Evolutionary conservation across 768 basidiomycete genomes (phyloP).

Genomic region (Lactifluus subvellereus): DNA sequence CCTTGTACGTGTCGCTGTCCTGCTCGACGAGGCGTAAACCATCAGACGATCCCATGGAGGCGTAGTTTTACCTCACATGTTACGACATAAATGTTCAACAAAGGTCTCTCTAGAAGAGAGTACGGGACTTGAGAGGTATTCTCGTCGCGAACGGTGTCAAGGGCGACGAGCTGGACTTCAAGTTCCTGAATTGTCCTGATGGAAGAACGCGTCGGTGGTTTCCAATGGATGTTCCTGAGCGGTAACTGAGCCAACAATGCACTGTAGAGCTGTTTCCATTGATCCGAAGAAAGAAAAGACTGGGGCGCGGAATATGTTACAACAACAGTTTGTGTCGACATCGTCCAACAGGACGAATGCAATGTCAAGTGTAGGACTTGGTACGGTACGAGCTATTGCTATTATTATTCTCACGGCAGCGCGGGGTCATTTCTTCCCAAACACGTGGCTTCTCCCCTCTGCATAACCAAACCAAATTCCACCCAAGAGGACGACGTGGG

Average conservation of each 20-base stretch:
- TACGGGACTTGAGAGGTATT: slow-evolving; percentile 68
- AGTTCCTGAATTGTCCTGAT: slow-evolving; percentile 87
- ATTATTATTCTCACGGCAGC: background rate
- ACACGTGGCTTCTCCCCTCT: slow-evolving; percentile 2
- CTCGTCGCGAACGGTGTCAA: slow-evolving; percentile 67
- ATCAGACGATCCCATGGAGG: slow-evolving; percentile 19
- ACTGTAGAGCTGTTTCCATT: slow-evolving; percentile 63
- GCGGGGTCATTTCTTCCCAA: background rate
- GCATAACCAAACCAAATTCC: slow-evolving; percentile 50
- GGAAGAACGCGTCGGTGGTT: slow-evolving; percentile 59
- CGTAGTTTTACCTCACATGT: slow-evolving; percentile 69
- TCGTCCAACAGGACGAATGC: slow-evolving; percentile 5
- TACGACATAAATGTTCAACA: slow-evolving; percentile 82
- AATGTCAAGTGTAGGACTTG: background rate
- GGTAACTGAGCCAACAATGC: slow-evolving; percentile 72
- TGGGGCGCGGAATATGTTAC: slow-evolving; percentile 64
- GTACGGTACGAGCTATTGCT: background rate
- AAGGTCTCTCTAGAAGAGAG: slow-evolving; percentile 77
- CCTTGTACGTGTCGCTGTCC: slow-evolving; percentile 74
- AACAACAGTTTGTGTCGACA: slow-evolving; percentile 48
- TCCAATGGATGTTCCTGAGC: slow-evolving; percentile 91
- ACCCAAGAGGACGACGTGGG: slow-evolving; percentile 46
- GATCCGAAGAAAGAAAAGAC: slow-evolving; percentile 59
- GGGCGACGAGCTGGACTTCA: slow-evolving; percentile 63
- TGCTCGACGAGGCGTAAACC: slow-evolving; percentile 26